Conservation (phyloP, 768 basidiomycete species). For the Russula foetens region DNA sequence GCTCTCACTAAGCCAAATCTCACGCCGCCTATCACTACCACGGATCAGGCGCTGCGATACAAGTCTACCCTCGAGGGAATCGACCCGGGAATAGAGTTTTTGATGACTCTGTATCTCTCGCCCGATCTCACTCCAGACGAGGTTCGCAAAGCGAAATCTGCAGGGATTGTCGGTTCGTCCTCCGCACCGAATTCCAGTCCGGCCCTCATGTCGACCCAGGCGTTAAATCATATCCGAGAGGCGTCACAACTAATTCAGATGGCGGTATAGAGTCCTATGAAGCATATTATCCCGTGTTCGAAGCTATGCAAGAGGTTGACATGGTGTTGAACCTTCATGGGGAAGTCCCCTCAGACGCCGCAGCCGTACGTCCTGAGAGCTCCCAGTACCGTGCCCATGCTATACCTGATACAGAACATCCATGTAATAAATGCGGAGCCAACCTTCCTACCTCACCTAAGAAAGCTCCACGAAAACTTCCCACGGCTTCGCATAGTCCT, state of each 20-base stretch:
- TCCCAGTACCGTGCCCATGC: background rate
- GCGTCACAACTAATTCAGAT: constrained; percentile 96
- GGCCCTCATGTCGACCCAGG: constrained; percentile 31
- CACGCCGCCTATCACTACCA: constrained; percentile 77
- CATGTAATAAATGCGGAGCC: constrained; percentile 93
- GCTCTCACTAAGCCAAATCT: constrained; percentile 71
- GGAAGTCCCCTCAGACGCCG: constrained; percentile 85
- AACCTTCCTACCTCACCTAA: constrained; percentile 81
- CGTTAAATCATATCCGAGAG: constrained; percentile 95
- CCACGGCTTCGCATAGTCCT: constrained; percentile 90
- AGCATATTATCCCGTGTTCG: constrained; percentile 87
- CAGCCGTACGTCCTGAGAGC: constrained; percentile 35
- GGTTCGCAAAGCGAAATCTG: constrained; percentile 76
- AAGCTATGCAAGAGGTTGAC: constrained; percentile 85
- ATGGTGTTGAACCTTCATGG: constrained; percentile 97
- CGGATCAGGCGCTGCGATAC: constrained; percentile 76
- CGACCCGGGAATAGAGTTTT: constrained; percentile 72
- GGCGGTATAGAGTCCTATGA: constrained; percentile 95
- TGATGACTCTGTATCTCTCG: constrained; percentile 96
- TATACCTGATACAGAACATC: constrained; percentile 48
- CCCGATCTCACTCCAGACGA: constrained; percentile 86
- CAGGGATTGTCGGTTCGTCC: constrained; percentile 60
- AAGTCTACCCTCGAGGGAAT: constrained; percentile 64
- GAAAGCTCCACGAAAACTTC: constrained; percentile 72
- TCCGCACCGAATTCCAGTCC: background rate